Percentiles rank a stretch among this genome's conserved stretches.
Evolutionary conservation across 179 eudicot species (phyloP).

Genomic region (Pouteria campechiana): DNA sequence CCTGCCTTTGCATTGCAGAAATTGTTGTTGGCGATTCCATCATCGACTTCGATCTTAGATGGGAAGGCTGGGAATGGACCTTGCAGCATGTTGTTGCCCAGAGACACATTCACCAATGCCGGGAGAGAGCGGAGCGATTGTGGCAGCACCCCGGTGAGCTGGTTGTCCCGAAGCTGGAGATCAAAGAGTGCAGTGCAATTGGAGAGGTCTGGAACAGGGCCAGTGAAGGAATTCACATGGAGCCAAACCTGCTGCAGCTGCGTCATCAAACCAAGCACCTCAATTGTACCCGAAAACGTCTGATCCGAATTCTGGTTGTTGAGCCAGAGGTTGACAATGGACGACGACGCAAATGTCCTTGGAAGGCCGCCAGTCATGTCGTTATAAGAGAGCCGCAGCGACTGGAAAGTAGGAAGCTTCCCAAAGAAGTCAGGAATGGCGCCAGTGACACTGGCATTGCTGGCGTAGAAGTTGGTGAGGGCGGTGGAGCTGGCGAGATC

Average conservation of each 20-base stretch:
- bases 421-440: constrained; percentile 48
- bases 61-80: constrained; percentile 48
- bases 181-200: constrained; percentile 35
- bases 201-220: constrained; percentile 53
- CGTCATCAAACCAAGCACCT: constrained; percentile 32
- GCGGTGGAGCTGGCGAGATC: constrained; percentile 17
- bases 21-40: constrained; percentile 24
- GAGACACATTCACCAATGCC: constrained; percentile 26
- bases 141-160: constrained; percentile 44
- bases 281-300: constrained; percentile 36
- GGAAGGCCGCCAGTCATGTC: constrained; percentile 44
- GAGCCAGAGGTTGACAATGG: constrained; percentile 31
- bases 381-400: constrained; percentile 41
- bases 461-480: constrained; percentile 22
- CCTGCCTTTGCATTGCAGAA: constrained; percentile 35
- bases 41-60: constrained; percentile 4
- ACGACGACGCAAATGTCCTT: constrained; percentile 21
- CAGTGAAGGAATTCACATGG: constrained; percentile 41
- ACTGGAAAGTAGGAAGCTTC: constrained; percentile 21
- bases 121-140: constrained; percentile 21
- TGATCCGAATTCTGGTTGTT: constrained; percentile 39
- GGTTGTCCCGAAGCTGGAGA: constrained; percentile 68
- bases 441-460: constrained; percentile 25
- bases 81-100: constrained; percentile 57
- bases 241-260: constrained; percentile 44